A percentile compares a stretch with the other conserved stretches of the same genome.
Conservation (phyloP, 345 rosid species). For the Hirschfeldia incana region DNA sequence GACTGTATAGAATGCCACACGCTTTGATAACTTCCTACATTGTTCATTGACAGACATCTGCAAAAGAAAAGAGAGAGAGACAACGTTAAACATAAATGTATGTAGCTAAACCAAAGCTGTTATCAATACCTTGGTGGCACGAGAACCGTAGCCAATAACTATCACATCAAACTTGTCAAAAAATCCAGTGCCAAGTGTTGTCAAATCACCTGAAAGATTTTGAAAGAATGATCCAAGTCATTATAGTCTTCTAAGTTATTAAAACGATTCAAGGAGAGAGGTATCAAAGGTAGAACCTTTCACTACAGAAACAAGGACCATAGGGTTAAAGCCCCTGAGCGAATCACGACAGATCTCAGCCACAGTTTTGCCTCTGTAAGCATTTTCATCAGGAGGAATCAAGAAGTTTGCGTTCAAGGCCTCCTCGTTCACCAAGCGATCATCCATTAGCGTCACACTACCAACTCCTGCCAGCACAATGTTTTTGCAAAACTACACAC, state of each 20-base stretch:
- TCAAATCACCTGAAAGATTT: slow-evolving; percentile 65
- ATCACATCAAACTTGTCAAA: slow-evolving; percentile 75
- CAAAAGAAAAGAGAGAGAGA: not conserved
- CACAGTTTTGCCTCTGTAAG: slow-evolving; percentile 56
- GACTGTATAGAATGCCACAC: slow-evolving; percentile 75
- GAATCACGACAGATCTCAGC: slow-evolving; percentile 87
- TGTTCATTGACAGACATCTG: slow-evolving; percentile 79
- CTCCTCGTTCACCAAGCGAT: slow-evolving; percentile 59
- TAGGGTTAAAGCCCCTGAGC: slow-evolving; percentile 84
- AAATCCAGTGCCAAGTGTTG: slow-evolving; percentile 56
- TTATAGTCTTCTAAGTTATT: not conserved
- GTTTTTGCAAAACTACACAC: slow-evolving; percentile 91
- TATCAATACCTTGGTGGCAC: slow-evolving; percentile 55
- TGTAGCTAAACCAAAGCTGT: not conserved
- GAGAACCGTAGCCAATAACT: slow-evolving; percentile 68
- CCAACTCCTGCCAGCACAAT: slow-evolving; percentile 95
- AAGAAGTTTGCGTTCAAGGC: slow-evolving; percentile 74
- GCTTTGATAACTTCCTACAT: slow-evolving; percentile 70
- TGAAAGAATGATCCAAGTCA: not conserved
- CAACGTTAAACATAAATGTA: not conserved
- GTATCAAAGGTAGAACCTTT: slow-evolving; percentile 50
- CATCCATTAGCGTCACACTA: slow-evolving; percentile 69
- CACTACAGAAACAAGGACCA: slow-evolving; percentile 82
- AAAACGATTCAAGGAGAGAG: not conserved
- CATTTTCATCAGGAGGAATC: slow-evolving; percentile 62